Evolutionary conservation across 805 yeast species (phyloP).

Genomic region (Candida lessepsii): DNA sequence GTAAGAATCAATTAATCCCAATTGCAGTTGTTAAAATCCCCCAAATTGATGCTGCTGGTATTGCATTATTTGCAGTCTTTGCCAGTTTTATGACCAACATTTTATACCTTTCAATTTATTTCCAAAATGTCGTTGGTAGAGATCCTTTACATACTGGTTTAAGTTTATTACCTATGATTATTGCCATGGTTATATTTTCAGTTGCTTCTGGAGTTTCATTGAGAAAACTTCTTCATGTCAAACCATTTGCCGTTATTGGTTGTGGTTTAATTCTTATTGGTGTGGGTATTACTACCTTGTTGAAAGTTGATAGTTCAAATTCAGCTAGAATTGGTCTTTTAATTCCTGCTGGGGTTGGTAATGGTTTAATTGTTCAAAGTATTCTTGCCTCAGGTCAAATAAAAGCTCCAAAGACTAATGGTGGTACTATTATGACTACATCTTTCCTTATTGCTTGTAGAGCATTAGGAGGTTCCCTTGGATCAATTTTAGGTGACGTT

Average conservation of each 20-base stretch:
- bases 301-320: conserved; percentile 35
- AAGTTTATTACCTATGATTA: conserved; percentile 42
- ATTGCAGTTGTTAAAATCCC: conserved; percentile 38
- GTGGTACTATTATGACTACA: conserved; percentile 49
- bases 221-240: conserved; percentile 38
- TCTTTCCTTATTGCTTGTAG: conserved; percentile 45
- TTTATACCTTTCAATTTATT: conserved; percentile 37
- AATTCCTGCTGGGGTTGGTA: conserved; percentile 46
- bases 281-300: conserved; percentile 42
- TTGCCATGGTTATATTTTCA: conserved; percentile 39
- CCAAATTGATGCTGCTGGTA: conserved; percentile 37
- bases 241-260: conserved; percentile 38
- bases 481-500: conserved; percentile 23
- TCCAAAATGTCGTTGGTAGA: conserved; percentile 45
- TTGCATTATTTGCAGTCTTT: conserved; percentile 31
- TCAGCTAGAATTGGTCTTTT: conserved; percentile 44
- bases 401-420: conserved; percentile 50
- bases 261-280: conserved; percentile 32
- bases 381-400: conserved; percentile 45
- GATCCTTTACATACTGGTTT: conserved; percentile 47
- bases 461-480: conserved; percentile 46
- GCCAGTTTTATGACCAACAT: conserved; percentile 36
- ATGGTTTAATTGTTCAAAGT: conserved; percentile 50
- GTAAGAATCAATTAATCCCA: conserved; percentile 47
- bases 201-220: conserved; percentile 38